Percentiles rank a stretch among this genome's conserved stretches.
These are phyloP conservation scores for Penicillium sp. DNA, from an alignment of 2,329 filamentous ascomycete genomes.

Conservation along the genomic window DNA sequence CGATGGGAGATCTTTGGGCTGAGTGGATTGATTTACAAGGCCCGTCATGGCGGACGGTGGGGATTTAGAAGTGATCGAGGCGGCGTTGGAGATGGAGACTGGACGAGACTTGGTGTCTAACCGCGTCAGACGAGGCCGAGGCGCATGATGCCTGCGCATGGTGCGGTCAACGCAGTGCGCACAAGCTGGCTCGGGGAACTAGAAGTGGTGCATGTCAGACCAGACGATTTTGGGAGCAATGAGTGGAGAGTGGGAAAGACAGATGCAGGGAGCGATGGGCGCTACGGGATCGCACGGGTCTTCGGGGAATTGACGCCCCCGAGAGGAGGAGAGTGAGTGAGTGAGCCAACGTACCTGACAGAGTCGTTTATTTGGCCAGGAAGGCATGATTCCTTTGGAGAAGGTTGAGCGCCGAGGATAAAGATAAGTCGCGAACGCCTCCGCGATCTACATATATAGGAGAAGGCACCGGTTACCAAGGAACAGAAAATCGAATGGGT, in stretches of 20 bases:
- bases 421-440: neutral
- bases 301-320: neutral
- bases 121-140: slow-evolving; percentile 18
- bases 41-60: slow-evolving; percentile 11
- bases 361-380: slow-evolving; percentile 8
- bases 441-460: neutral
- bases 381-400: slow-evolving; percentile 2
- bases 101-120: slow-evolving; percentile 12
- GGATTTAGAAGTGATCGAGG: slow-evolving; percentile 2
- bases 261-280: slow-evolving; percentile 8
- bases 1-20: neutral
- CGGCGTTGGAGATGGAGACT: slow-evolving; percentile 8
- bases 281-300: slow-evolving; percentile 5
- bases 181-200: slow-evolving; percentile 8
- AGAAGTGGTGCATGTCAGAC: slow-evolving; percentile 5
- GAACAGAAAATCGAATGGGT: slow-evolving; percentile 1
- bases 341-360: slow-evolving; percentile 7
- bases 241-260: no score
- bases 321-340: neutral
- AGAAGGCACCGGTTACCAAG: neutral
- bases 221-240: neutral
- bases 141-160: slow-evolving; percentile 11
- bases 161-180: slow-evolving; percentile 14
- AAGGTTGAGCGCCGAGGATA: neutral
- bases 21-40: neutral